Evolutionary conservation across 306 rosid species (phyloP), one percentile per base, ranked within the genome.

Genomic region (Notholithocarpus densiflorus): DNA sequence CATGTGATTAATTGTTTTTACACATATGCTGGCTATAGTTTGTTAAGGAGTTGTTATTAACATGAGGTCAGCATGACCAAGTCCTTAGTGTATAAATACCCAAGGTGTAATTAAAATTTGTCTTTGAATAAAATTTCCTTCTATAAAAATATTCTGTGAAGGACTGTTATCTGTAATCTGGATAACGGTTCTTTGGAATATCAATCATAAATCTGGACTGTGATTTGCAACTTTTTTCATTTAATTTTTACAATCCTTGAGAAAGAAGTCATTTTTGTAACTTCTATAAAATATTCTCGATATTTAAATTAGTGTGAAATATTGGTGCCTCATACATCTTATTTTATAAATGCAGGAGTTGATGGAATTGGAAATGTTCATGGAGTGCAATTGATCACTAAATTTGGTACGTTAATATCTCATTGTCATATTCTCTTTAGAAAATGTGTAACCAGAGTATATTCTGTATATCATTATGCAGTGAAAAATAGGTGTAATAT

Each of bases 361-460:
- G 87, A 84, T 66, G 98, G 98, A 72, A 95, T 95, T 81, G 98
- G 98, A 81, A 88, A 91, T 20, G 92, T 89, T 40, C 85, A 91
- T 86, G 98, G 97, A 55, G 94, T 91, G 80, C 90, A 94, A 80
- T 86, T 95, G 78, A 71, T 95, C 79, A 76, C 92, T 79, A 89
- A 71, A 82, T 95, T 90, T 75, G 98, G 98, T 94, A 75, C 64
- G 92, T 71, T 14, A 21, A 77, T 66, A 52, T 69, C 75, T 29
- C 15, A 55, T 66, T 68, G 72, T 64, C 66, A 68, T 77, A 71
- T 51, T 81, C 53, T 59, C 64, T 78, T 77, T 55, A 31, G 23
- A 31, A 72, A 72, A 53, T 27, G 37, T 1, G 61, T 4, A 70
- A 23, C 73, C 71, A 72, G 79, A 74, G 75, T 70, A 51, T 60